These are phyloP conservation scores for Solioccasus polychromus DNA, from an alignment of 768 basidiomycete genomes.

Conservation along the genomic window DNA sequence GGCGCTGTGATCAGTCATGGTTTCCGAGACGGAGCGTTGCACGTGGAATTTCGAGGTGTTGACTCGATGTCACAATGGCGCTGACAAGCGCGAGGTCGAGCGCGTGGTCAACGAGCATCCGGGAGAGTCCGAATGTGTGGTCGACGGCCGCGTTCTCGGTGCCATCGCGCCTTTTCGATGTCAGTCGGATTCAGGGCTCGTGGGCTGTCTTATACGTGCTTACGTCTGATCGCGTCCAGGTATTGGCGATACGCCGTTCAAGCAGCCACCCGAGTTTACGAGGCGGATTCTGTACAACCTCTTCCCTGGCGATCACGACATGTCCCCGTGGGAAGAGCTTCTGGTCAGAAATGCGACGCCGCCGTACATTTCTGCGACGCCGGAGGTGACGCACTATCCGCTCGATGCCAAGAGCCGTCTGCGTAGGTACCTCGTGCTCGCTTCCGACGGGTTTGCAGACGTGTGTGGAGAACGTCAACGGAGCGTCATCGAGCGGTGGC, in stretches of 20 bases:
- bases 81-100: conserved; percentile 61
- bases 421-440: conserved; percentile 56
- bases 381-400: conserved; percentile 60
- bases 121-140: conserved; percentile 63
- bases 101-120: conserved; percentile 66
- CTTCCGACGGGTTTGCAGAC: conserved; percentile 68
- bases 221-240: conserved; percentile 36
- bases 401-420: conserved; percentile 32
- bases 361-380: conserved; percentile 61
- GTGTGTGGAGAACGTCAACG: conserved; percentile 51
- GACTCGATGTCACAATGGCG: conserved; percentile 69
- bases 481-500: conserved; percentile 52
- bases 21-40: conserved; percentile 44
- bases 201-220: conserved; percentile 1
- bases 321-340: conserved; percentile 64
- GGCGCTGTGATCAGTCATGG: conserved; percentile 41
- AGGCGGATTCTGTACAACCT: conserved; percentile 65
- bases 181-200: conserved; percentile 35
- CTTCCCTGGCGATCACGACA: conserved; percentile 58
- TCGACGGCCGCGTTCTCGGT: conserved; percentile 68
- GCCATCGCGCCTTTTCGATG: conserved; percentile 77
- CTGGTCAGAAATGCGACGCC: conserved; percentile 59
- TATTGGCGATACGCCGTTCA: conserved; percentile 69
- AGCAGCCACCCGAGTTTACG: conserved; percentile 68
- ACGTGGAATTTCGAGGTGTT: conserved; percentile 60